phyloP scores from a whole-genome alignment of 768 basidiomycete genomes.

The Trametes gibbosa region DNA sequence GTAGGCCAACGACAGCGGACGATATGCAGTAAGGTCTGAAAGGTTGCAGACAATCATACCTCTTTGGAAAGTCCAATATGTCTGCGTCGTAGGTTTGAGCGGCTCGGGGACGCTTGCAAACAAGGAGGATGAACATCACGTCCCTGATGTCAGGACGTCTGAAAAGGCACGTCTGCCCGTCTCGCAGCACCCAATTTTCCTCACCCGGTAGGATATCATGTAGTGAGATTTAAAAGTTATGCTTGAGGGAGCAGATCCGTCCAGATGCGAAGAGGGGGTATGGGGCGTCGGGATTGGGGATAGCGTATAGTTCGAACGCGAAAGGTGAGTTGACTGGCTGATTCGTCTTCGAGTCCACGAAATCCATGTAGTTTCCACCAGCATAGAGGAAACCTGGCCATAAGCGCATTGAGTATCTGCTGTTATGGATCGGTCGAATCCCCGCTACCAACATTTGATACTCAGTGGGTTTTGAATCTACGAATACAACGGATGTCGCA shows the following conservation, averaged over 20 bases:
- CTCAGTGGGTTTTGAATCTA: no score
- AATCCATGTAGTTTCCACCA: conserved; percentile 1
- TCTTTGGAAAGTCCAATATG: neutral
- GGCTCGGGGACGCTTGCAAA: neutral
- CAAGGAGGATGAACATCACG: neutral
- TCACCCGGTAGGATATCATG: neutral
- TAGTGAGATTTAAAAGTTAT: neutral
- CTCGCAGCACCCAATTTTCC: neutral
- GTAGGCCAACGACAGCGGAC: no score
- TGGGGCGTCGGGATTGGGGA: neutral
- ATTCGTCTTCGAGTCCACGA: neutral
- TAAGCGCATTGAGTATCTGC: neutral
- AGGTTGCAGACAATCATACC: neutral
- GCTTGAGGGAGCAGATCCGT: neutral
- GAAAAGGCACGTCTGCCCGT: neutral
- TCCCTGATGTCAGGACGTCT: neutral
- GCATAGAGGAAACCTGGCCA: neutral
- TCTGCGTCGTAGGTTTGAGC: neutral
- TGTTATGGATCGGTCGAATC: neutral
- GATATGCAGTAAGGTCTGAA: neutral
- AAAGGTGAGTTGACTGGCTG: conserved; percentile 2
- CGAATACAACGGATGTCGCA: no score
- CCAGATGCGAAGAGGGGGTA: neutral
- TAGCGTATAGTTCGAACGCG: neutral
- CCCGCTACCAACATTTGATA: no score